phyloP scores from a whole-genome alignment of 169 alveolate species.

The Theileria sp. region DNA sequence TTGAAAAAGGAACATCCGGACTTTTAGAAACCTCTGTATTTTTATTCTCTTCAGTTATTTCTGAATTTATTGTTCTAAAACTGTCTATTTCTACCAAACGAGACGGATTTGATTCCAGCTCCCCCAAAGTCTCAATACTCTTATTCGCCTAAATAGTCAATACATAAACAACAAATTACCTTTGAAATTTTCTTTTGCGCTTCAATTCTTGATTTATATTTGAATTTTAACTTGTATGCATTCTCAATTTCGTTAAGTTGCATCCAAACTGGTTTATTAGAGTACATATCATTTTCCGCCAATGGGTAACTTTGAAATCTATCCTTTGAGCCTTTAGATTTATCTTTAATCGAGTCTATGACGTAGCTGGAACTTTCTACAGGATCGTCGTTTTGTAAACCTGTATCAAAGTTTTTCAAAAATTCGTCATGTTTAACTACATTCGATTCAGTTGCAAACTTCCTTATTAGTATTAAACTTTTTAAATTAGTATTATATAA shows the following conservation, averaged over 20 bases:
- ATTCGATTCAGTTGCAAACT: conserved; percentile 1
- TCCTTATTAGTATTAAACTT: neutral
- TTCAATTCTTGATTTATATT: conserved; percentile 36
- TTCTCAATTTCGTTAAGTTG: conserved; percentile 62
- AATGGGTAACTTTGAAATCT: conserved; percentile 28
- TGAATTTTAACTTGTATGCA: conserved; percentile 56
- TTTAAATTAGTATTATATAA: neutral
- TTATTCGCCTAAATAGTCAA: conserved; percentile 33
- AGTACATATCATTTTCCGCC: conserved; percentile 56
- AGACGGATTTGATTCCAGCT: conserved; percentile 26
- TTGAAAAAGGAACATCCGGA: neutral
- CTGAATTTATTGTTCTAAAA: neutral
- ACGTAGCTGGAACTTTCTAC: neutral
- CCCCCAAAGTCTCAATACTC: conserved; percentile 44
- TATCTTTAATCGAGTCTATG: neutral
- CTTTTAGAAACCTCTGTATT: neutral
- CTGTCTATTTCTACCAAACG: conserved; percentile 11
- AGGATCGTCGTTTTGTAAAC: neutral
- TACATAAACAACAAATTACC: neutral
- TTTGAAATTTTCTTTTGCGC: conserved; percentile 50
- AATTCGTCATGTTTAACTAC: conserved; percentile 47
- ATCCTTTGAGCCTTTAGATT: conserved; percentile 11
- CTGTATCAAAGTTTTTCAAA: conserved; percentile 23
- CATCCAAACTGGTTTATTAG: conserved; percentile 68
- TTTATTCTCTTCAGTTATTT: conserved; percentile 1